These are phyloP conservation scores for Termitomyces sp. DNA, from an alignment of 768 basidiomycete species.

Conservation along the genomic window DNA sequence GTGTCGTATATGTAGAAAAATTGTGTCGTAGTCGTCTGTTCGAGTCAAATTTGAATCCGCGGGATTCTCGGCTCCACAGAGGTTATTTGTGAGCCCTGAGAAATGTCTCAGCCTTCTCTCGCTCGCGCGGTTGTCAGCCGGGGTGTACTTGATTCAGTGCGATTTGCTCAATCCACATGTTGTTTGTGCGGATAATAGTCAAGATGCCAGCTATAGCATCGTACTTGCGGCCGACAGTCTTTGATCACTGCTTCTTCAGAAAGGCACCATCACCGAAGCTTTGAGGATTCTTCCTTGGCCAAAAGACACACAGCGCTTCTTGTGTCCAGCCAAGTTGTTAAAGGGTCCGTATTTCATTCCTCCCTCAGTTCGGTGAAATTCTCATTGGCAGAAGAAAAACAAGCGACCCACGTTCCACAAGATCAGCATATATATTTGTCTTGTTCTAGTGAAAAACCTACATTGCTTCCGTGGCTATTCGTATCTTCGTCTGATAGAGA, in stretches of 20 bases:
- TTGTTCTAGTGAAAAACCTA: neutral
- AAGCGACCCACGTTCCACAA: neutral
- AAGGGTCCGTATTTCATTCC: neutral
- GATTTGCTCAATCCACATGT: neutral
- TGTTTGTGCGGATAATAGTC: neutral
- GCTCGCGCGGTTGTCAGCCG: constrained; percentile 1
- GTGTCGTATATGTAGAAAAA: neutral
- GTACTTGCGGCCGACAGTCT: neutral
- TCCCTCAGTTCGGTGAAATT: neutral
- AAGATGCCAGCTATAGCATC: neutral
- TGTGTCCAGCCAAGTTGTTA: neutral
- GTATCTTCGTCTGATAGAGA: neutral
- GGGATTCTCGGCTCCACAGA: neutral
- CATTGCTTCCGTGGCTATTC: neutral
- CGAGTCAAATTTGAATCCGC: neutral
- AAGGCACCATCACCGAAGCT: neutral
- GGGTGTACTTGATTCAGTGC: neutral
- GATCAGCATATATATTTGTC: neutral
- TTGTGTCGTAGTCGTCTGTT: neutral
- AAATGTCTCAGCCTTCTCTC: neutral
- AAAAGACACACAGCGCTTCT: neutral
- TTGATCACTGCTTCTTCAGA: neutral
- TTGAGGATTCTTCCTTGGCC: neutral
- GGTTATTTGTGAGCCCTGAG: neutral
- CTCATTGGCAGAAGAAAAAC: neutral